These are phyloP conservation scores for Globisporangium rhizosaccharum DNA, from an alignment of 352 stramenopile genomes.

Conservation along the genomic window DNA sequence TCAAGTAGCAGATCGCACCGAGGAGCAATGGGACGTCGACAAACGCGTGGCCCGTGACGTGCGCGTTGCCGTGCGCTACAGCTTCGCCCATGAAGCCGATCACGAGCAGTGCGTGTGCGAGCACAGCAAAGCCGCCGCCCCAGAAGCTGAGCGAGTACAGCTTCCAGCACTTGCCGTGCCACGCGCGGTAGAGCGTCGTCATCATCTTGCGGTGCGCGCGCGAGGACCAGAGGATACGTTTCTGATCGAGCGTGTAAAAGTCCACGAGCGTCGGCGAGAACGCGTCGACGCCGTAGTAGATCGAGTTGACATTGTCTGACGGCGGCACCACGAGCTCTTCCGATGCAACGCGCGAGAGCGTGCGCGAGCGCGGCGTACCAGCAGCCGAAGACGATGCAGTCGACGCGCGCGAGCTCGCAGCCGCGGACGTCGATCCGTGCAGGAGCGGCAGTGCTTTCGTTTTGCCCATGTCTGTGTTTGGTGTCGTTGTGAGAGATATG, in stretches of 20 bases:
- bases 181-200: conserved; percentile 77
- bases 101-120: conserved; percentile 56
- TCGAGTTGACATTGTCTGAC: conserved; percentile 66
- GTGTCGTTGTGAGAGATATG: not conserved
- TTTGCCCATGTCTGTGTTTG: conserved; percentile 11
- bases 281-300: conserved; percentile 83
- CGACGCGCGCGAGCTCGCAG: conserved; percentile 40
- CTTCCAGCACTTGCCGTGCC: conserved; percentile 67
- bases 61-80: conserved; percentile 30
- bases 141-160: conserved; percentile 74
- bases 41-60: conserved; percentile 26
- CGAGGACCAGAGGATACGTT: conserved; percentile 84
- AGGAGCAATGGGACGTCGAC: conserved; percentile 63
- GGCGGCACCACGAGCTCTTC: conserved; percentile 79
- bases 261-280: conserved; percentile 85
- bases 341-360: conserved; percentile 47
- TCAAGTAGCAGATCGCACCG: conserved; percentile 50
- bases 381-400: conserved; percentile 28
- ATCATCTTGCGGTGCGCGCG: conserved; percentile 86
- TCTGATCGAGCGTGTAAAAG: conserved; percentile 82
- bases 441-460: conserved; percentile 49
- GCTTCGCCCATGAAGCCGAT: conserved; percentile 54
- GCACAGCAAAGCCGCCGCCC: conserved; percentile 44
- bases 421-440: conserved; percentile 30
- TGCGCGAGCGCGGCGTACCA: conserved; percentile 1